Evolutionary conservation across 2,329 filamentous ascomycete genomes (phyloP), one percentile per base, ranked within the genome.

Genomic region (Fusarium sp.): DNA sequence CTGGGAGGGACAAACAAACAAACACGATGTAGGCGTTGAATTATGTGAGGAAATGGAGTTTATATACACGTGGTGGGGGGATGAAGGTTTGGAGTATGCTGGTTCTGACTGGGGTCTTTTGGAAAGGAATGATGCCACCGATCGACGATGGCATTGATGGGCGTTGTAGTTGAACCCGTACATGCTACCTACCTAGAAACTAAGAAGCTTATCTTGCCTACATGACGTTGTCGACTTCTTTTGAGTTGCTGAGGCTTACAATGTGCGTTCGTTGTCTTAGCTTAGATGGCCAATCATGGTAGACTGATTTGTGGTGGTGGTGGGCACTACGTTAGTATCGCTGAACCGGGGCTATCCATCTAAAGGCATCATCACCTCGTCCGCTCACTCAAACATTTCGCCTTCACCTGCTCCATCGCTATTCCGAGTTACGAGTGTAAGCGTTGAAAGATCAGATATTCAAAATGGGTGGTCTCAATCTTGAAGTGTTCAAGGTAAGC

Each of bases 401-500:
- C 68, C 53, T 61, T 56, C 42, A 38, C 49, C 31, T n/a, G 42
- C 58, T 50, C 34, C 65, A 74, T 65, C 62, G 49, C 50, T 56
- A 61, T 57, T 51, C 55, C 31, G 44, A 57, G 46, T 49, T 31
- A 60, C 57, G 16, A 56, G 50, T 42, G 27, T 18, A 42, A 64
- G 42, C 29, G 34, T 20, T 34, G 16, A 44, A 70, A 16, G 49
- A 31, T 27, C 42, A 58, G 14, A 57, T 55, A 31, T 44, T 69
- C 62, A 76, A 65, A 53, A 76, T 97, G 89, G 92, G 88, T 57
- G 93, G 94, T 58, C 87, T 94, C 27, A 97, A 97, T 80, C 87
- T 98, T 64, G 95, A 98, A 84, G 89, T 97, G 71, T 94, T 97
- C 87, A 98, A 97, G 84, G 95, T 96, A 82, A 62, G 79, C 36